These are phyloP conservation scores for Backusella westeae DNA, from an alignment of 192 early-diverging fungal species.

Conservation along the genomic window DNA sequence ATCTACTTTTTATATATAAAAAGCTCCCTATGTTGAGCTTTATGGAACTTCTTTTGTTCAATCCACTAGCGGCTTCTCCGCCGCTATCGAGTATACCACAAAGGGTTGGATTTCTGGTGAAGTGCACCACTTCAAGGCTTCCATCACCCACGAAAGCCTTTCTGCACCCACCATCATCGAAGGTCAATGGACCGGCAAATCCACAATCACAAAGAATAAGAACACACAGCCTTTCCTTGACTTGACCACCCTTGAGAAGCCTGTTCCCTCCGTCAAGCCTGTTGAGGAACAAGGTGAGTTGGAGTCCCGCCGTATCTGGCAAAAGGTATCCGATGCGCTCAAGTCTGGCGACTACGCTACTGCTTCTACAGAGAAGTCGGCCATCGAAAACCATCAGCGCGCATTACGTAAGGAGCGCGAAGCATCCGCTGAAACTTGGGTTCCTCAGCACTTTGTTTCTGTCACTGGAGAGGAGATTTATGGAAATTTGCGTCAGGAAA, in stretches of 20 bases:
- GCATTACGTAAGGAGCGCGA: conserved; percentile 58
- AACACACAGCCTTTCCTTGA: conserved; percentile 61
- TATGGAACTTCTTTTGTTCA: conserved; percentile 61
- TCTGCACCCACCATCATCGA: conserved; percentile 42
- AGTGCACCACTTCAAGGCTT: conserved; percentile 73
- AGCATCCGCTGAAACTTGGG: conserved; percentile 53
- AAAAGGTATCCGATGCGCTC: conserved; percentile 65
- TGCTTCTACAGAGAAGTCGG: conserved; percentile 66
- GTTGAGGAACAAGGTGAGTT: conserved; percentile 56
- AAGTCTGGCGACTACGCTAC: conserved; percentile 61
- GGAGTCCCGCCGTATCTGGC: conserved; percentile 73
- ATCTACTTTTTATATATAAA: not conserved
- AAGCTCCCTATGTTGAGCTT: conserved; percentile 55
- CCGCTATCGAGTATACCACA: conserved; percentile 70
- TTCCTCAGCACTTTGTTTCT: conserved; percentile 47
- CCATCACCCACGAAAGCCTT: conserved; percentile 16
- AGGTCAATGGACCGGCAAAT: conserved; percentile 72
- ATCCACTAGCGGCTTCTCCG: conserved; percentile 55
- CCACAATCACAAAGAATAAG: conserved; percentile 53
- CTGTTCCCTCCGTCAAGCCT: conserved; percentile 57
- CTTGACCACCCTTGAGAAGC: conserved; percentile 44
- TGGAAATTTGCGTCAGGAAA: conserved; percentile 29
- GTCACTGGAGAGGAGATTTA: conserved; percentile 39
- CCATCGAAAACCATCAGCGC: conserved; percentile 68
- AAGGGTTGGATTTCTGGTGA: conserved; percentile 83